These are phyloP conservation scores for Yamadazyma endophytica DNA, from an alignment of 805 yeast genomes.

Conservation along the genomic window DNA sequence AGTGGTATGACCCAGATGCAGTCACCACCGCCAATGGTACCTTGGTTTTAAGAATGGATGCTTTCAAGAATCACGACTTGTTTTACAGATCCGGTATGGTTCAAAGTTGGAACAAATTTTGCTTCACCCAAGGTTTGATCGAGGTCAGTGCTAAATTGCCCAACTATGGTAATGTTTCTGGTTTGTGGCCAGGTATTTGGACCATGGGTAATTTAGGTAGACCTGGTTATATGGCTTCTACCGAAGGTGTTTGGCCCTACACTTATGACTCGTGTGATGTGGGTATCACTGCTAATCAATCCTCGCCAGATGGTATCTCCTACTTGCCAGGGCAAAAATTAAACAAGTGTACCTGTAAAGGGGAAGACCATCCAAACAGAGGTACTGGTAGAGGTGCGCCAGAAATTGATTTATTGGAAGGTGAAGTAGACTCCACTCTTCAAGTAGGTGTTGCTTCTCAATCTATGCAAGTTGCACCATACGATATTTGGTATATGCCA, in stretches of 20 bases:
- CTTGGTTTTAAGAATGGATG: constrained; percentile 32
- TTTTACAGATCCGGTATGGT: constrained; percentile 38
- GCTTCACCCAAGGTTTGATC: constrained; percentile 33
- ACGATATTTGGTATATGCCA: constrained; percentile 91
- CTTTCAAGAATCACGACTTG: constrained; percentile 31
- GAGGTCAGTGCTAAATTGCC: constrained; percentile 32
- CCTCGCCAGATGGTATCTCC: constrained; percentile 38
- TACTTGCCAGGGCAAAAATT: constrained; percentile 37
- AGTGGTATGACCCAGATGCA: constrained; percentile 44
- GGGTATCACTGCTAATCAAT: constrained; percentile 39
- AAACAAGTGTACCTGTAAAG: constrained; percentile 31
- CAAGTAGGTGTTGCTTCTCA: constrained; percentile 77
- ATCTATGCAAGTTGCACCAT: constrained; percentile 89
- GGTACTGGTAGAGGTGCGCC: constrained; percentile 40
- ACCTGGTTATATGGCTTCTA: constrained; percentile 33
- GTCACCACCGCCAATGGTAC: constrained; percentile 38
- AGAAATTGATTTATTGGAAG: constrained; percentile 91
- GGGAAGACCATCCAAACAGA: constrained; percentile 34
- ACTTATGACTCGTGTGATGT: constrained; percentile 37
- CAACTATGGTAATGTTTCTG: constrained; percentile 31
- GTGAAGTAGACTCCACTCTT: constrained; percentile 56
- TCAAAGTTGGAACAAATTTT: constrained; percentile 37
- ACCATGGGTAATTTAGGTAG: constrained; percentile 39
- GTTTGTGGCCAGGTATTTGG: constrained; percentile 42
- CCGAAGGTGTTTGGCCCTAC: constrained; percentile 41